Base-by-base conservation (phyloP, 495 filamentous ascomycete genomes). In the Aspergillus asperescens region DNA sequence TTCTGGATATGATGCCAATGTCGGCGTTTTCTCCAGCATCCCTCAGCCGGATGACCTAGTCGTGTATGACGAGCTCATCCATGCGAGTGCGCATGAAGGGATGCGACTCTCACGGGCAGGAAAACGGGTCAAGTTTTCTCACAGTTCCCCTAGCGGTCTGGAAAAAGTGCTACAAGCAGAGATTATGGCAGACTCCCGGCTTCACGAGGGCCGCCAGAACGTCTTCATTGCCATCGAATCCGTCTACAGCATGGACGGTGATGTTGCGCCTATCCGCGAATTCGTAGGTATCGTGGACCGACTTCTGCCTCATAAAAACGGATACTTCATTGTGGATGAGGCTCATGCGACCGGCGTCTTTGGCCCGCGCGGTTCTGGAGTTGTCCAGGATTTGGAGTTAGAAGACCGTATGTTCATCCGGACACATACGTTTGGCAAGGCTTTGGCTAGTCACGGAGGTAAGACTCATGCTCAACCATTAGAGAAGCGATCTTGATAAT, bases 191-290 rank as follows among this genome's bases (percentile, higher is more conserved):
- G 66, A 77, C 28, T 41, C 61, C 0, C 16, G 46, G 12, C 47
- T 80, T n/a, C 38, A 44, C 27, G 41, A 61, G 4, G 74, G 74
- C 0, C 57, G 62, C 4, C 56, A 62, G 7, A 75, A 72, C 59
- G 66, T 77, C 7, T 83, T 92, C 57, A 73, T 92, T 18, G 82
- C 82, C 1, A 71, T 90, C 0, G 88, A 93, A 60, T 77, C 78
- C 2, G 68, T 90, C n/a, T 93, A 93, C 63, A 88, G 83, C 49
- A 93, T 93, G 88, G 87, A 92, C 61, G 88, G 88, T 0, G 87
- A 90, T 65, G 59, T 88, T 7, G 79, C 78, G 8, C 86, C 85
- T 0, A 68, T 93, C 13, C 57, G 62, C 13, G 71, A 82, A 19
- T 77, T 90, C 29, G 71, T 86, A 1, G 58, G 69, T 6, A 58